phyloP scores from a whole-genome alignment of 2,329 filamentous ascomycete species.

The Pseudogymnoascus sp. region DNA sequence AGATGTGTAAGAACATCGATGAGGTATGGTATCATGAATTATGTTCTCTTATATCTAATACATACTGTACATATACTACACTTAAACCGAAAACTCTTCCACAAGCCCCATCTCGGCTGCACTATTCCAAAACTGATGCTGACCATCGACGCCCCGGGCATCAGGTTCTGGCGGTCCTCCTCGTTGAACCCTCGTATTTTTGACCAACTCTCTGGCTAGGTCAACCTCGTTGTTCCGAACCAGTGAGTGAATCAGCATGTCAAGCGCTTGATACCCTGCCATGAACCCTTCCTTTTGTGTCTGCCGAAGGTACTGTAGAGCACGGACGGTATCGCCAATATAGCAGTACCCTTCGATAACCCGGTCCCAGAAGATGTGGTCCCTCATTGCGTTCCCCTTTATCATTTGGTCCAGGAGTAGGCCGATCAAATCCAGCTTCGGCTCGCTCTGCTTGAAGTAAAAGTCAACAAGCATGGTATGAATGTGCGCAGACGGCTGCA shows the following conservation, averaged over 20 bases:
- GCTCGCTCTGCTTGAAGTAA: constrained; percentile 53
- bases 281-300: constrained; percentile 28
- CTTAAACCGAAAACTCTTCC: constrained; percentile 8
- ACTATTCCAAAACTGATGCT: constrained; percentile 27
- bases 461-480: constrained; percentile 67
- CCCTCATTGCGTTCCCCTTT: constrained; percentile 30
- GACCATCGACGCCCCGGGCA: constrained; percentile 20
- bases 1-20: neutral
- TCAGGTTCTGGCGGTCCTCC: constrained; percentile 19
- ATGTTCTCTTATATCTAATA: constrained; percentile 7
- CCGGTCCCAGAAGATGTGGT: constrained; percentile 61
- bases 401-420: constrained; percentile 47
- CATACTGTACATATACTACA: constrained; percentile 6
- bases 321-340: constrained; percentile 42
- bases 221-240: constrained; percentile 26
- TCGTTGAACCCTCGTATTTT: constrained; percentile 21
- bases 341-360: constrained; percentile 60
- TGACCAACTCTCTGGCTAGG: constrained; percentile 26
- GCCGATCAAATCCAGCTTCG: constrained; percentile 54
- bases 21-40: constrained; percentile 4
- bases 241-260: constrained; percentile 24
- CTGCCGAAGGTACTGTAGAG: constrained; percentile 43
- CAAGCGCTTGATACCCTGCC: constrained; percentile 24
- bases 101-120: constrained; percentile 21
- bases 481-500: constrained; percentile 55